Conservation (phyloP, 805 yeast species). For the Myxozyma udenii region DNA sequence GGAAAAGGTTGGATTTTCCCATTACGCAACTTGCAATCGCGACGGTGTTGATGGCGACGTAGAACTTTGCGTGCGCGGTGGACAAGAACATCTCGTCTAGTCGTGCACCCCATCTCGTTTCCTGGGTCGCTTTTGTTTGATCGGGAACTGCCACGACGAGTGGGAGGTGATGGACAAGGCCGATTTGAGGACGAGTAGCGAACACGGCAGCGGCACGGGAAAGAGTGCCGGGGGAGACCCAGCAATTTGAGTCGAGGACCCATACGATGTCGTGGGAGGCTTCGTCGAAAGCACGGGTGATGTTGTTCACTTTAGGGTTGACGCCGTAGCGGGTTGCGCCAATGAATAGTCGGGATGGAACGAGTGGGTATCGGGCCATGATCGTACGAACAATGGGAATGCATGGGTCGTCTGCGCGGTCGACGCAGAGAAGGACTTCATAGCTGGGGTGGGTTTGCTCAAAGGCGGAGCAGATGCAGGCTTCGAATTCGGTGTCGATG, state of each 20-base stretch:
- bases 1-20: conserved; percentile 80
- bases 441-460: conserved; percentile 66
- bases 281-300: conserved; percentile 69
- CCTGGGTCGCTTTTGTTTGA: conserved; percentile 19
- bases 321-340: conserved; percentile 59
- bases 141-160: conserved; percentile 45
- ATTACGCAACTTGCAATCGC: conserved; percentile 85
- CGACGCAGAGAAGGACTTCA: conserved; percentile 77
- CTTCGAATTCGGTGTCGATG: conserved; percentile 67
- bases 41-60: conserved; percentile 69
- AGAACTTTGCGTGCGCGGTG: conserved; percentile 82
- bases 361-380: conserved; percentile 51
- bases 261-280: conserved; percentile 75
- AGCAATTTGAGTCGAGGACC: conserved; percentile 83
- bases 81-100: conserved; percentile 82
- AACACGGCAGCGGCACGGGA: conserved; percentile 54
- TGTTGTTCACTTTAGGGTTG: conserved; percentile 83
- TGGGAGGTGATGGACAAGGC: conserved; percentile 80
- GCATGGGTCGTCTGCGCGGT: conserved; percentile 60
- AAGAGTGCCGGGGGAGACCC: conserved; percentile 66
- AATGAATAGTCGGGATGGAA: conserved; percentile 58
- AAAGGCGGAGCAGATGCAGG: conserved; percentile 66
- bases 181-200: conserved; percentile 44
- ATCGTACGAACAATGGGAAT: conserved; percentile 54
- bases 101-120: conserved; percentile 51